Evolutionary conservation across 1,284 basidiomycete species (phyloP).

Genomic region (Vanrija humicola): DNA sequence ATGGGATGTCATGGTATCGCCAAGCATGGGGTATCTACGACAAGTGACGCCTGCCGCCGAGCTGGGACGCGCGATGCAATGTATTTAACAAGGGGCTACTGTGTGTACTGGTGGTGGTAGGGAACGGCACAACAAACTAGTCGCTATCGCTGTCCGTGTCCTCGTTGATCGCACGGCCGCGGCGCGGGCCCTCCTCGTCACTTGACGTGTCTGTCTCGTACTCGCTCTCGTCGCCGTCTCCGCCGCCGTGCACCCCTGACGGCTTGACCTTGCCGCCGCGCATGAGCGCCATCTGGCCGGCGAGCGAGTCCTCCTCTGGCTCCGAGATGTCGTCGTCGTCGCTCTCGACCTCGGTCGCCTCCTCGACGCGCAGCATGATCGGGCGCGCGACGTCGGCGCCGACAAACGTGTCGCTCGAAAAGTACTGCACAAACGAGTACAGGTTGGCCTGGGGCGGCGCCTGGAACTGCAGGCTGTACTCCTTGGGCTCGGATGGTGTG

Average conservation of each 20-base stretch:
- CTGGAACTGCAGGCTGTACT: conserved; percentile 90
- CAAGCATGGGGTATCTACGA: too few relatives aligned
- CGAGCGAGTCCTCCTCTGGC: conserved; percentile 89
- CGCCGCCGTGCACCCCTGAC: conserved; percentile 43
- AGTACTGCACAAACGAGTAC: conserved; percentile 83
- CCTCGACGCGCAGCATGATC: conserved; percentile 75
- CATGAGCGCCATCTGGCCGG: conserved; percentile 98
- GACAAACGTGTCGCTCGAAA: conserved; percentile 83
- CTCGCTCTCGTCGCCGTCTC: conserved; percentile 53
- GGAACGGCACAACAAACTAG: conserved; percentile 4
- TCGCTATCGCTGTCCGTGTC: conserved; percentile 50
- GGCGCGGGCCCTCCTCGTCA: conserved; percentile 51
- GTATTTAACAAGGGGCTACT: too few relatives aligned
- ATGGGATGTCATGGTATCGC: too few relatives aligned
- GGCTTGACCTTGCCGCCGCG: conserved; percentile 83
- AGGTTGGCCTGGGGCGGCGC: conserved; percentile 79
- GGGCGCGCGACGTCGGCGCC: conserved; percentile 73
- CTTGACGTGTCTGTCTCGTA: conserved; percentile 49
- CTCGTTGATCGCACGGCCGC: conserved; percentile 42
- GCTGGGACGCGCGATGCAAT: too few relatives aligned
- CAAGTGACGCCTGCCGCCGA: too few relatives aligned
- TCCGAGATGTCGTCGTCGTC: conserved; percentile 85
- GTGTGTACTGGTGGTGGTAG: too few relatives aligned
- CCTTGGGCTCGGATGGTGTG: conserved; percentile 64
- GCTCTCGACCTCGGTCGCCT: conserved; percentile 57